Evolutionary conservation across 2,329 filamentous ascomycete genomes (phyloP).

Genomic region (Pseudogymnoascus sp.): DNA sequence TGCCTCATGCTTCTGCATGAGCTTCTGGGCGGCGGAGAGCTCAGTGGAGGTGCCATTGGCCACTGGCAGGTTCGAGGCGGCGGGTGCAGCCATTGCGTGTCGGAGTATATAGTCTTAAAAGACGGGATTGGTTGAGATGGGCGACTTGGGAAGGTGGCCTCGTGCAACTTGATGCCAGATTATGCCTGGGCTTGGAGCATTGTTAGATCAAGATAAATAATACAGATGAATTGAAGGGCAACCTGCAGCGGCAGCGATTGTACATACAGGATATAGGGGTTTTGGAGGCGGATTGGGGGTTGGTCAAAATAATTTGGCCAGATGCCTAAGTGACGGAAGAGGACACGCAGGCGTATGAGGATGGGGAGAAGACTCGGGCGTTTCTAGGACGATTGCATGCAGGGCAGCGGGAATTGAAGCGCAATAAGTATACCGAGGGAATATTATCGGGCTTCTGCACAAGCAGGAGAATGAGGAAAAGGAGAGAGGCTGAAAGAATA

Average conservation of each 20-base stretch:
- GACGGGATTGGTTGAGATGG: neutral
- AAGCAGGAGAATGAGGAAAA: constrained; percentile 4
- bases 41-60: constrained; percentile 19
- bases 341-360: constrained; percentile 8
- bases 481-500: constrained; percentile 9
- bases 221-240: neutral
- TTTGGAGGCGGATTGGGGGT: neutral
- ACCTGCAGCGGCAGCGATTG: neutral
- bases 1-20: constrained; percentile 55
- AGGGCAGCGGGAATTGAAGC: constrained; percentile 7
- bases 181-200: neutral
- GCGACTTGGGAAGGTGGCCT: neutral
- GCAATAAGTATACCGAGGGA: constrained; percentile 4
- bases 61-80: constrained; percentile 13
- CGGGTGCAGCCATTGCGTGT: constrained; percentile 23
- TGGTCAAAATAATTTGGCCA: constrained; percentile 9
- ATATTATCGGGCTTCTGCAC: constrained; percentile 6
- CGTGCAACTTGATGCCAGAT: neutral
- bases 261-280: constrained; percentile 4
- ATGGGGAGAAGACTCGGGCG: constrained; percentile 2
- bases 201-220: neutral
- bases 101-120: neutral
- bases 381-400: constrained; percentile 9
- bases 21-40: constrained; percentile 41
- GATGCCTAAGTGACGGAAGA: constrained; percentile 6